Percentiles rank a stretch among this genome's conserved stretches.
These are phyloP conservation scores for Arachis monticola DNA, from an alignment of 331 rosid genomes.

Conservation along the genomic window DNA sequence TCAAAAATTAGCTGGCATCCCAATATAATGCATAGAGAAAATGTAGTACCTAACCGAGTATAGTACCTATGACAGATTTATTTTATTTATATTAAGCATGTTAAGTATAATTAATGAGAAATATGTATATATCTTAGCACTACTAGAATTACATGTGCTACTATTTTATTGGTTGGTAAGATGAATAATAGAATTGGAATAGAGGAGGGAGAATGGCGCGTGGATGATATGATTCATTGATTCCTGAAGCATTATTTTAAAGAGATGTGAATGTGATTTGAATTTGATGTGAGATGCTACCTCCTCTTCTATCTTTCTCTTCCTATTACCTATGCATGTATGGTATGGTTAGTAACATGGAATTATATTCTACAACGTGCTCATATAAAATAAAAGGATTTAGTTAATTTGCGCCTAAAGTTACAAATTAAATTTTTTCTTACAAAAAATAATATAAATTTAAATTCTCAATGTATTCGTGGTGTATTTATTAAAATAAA, in stretches of 20 bases:
- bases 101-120: not conserved
- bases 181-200: not conserved
- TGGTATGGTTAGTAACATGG: not conserved
- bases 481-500: no score
- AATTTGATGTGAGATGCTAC: conserved; percentile 38
- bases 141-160: no score
- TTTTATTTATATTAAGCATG: not conserved
- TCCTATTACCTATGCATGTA: not conserved
- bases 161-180: no score
- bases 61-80: not conserved
- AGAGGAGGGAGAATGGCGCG: conserved; percentile 38
- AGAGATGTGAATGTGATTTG: not conserved
- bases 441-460: no score
- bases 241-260: not conserved
- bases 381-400: not conserved
- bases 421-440: no score
- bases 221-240: not conserved
- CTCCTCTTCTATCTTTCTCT: not conserved
- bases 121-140: no score
- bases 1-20: not conserved
- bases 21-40: not conserved
- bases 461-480: no score
- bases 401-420: no score
- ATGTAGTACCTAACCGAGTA: not conserved
- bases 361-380: not conserved